phyloP scores from a whole-genome alignment of 805 yeast genomes.

The Ogataea ganodermae region DNA sequence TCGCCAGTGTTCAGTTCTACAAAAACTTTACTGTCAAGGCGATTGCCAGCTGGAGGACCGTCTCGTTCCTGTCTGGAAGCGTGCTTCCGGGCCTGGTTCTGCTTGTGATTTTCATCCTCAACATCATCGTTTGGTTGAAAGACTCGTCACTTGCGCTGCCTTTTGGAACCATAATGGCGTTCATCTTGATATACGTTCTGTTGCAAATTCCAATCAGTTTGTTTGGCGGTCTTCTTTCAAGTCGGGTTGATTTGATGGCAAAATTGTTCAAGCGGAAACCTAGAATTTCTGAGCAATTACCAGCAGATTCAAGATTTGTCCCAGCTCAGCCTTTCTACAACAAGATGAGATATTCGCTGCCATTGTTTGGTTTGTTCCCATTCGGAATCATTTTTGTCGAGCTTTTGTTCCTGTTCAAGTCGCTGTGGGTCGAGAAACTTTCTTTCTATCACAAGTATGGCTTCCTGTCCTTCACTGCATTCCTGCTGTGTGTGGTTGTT shows the following conservation, averaged over 20 bases:
- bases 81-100: slow-evolving; percentile 50
- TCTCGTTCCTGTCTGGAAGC: slow-evolving; percentile 51
- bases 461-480: slow-evolving; percentile 62
- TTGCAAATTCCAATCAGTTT: slow-evolving; percentile 76
- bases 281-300: slow-evolving; percentile 7
- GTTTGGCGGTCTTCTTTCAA: slow-evolving; percentile 62
- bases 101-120: slow-evolving; percentile 53
- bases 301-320: slow-evolving; percentile 19
- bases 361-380: slow-evolving; percentile 71
- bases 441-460: slow-evolving; percentile 82
- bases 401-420: slow-evolving; percentile 66
- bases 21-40: slow-evolving; percentile 52
- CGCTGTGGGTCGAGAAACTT: slow-evolving; percentile 78
- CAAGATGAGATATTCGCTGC: slow-evolving; percentile 36
- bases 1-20: slow-evolving; percentile 63
- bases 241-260: slow-evolving; percentile 26
- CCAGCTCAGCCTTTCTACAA: slow-evolving; percentile 42
- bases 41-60: slow-evolving; percentile 38
- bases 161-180: slow-evolving; percentile 66
- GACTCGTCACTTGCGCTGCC: slow-evolving; percentile 78
- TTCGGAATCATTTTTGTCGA: slow-evolving; percentile 83
- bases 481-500: slow-evolving; percentile 61
- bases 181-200: slow-evolving; percentile 59
- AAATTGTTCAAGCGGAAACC: slow-evolving; percentile 17
- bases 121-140: slow-evolving; percentile 72